phyloP scores from a whole-genome alignment of 148 eudicot genomes.

The Persicaria tinctoria region DNA sequence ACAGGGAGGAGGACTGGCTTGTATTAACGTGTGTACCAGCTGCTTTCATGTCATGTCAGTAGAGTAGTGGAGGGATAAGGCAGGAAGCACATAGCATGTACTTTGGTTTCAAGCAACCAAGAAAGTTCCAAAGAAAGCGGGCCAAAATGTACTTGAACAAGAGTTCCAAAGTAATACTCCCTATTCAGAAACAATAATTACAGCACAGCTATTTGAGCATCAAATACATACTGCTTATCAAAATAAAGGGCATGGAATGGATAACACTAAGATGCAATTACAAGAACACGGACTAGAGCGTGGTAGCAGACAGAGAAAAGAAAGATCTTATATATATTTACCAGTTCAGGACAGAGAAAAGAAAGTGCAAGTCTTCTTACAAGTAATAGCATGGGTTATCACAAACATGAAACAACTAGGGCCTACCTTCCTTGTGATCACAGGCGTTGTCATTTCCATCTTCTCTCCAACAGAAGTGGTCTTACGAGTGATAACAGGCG shows the following conservation, averaged over 20 bases:
- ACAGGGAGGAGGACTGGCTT: too few relatives aligned
- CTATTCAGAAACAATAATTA: too few relatives aligned
- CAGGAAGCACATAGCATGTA: too few relatives aligned
- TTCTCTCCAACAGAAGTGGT: constrained; percentile 52
- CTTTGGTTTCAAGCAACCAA: too few relatives aligned
- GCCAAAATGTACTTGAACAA: too few relatives aligned
- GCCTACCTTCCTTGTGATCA: constrained; percentile 59
- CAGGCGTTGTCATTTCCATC: constrained; percentile 98
- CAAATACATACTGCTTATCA: not conserved
- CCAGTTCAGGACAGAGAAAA: not conserved
- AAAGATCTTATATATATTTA: too few relatives aligned
- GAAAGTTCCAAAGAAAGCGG: too few relatives aligned
- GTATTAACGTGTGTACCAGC: too few relatives aligned
- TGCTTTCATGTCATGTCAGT: too few relatives aligned
- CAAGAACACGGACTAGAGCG: not conserved
- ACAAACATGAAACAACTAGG: not conserved
- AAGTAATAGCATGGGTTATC: not conserved
- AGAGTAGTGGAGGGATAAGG: too few relatives aligned
- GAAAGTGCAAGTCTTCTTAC: not conserved
- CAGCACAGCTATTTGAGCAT: not conserved
- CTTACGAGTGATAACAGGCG: constrained; percentile 78
- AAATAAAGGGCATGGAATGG: not conserved
- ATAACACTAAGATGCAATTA: not conserved
- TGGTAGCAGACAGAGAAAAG: not conserved
- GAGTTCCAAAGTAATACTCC: too few relatives aligned